Evolutionary conservation across 108 stramenopile genomes (phyloP), one percentile per base, ranked within the genome.

Genomic region (Cyclostephanos tholiformis): DNA sequence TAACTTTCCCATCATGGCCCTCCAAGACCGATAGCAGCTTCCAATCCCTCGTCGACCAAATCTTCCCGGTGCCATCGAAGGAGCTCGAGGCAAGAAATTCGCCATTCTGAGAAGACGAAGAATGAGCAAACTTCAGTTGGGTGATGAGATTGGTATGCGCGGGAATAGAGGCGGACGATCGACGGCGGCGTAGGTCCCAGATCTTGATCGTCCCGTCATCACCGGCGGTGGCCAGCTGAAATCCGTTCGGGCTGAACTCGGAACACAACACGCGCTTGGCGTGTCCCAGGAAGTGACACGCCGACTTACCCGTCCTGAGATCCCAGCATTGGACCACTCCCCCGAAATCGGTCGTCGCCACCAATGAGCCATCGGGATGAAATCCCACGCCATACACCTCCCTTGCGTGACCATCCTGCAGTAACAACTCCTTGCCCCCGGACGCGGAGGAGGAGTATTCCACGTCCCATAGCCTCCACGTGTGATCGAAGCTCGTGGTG

Each of bases 381-480:
- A 98, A 97, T 9, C 91, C 91, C 51, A 98, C 82, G 11, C 96
- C 97, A 74, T 96, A 98, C 16, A 86, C 86, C 68, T 97, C 95
- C 67, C 84, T 82, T 63, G 80, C 83, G 74, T 98, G 99, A 4
- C 99, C 99, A 83, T 97, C 96, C 75, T 99, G 99, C 59, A 99
- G 68, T 16, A 98, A 79, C n/a, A 99, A 50, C 39, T 94, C 86
- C 63, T 87, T 88, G 26, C 83, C 70, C 56, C 68, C 73, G 8
- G 60, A 36, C 73, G 70, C 65, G 30, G 66, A 55, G 30, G 66
- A 55, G 17, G 94, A 92, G 23, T 94, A 96, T 77, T 97, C 96
- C 2, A 96, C 87, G 79, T 99, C 98, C 98, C 97, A 99, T 20
- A 99, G 89, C 46, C 99, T 77, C 99, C 99, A 99, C 6, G 98